A percentile compares a stretch with the other conserved stretches of the same genome.
phyloP scores from a whole-genome alignment of 208 protist genomes.

The Leishmania mexicana region DNA sequence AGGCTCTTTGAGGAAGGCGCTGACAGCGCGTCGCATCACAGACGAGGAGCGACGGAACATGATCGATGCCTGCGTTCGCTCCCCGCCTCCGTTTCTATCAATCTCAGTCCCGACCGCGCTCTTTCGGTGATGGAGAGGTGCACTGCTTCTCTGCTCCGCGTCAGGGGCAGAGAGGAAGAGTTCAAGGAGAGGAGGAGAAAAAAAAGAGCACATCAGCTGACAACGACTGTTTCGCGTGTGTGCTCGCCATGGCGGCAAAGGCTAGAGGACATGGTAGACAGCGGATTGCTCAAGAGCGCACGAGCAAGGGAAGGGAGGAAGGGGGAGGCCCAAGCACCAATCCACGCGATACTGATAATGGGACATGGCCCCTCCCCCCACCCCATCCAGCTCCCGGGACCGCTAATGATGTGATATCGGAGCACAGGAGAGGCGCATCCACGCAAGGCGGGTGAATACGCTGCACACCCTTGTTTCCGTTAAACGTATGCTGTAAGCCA shows the following conservation, averaged over 20 bases:
- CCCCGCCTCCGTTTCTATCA: not conserved
- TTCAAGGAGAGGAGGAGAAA: not conserved
- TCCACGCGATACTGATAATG: not conserved
- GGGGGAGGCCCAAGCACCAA: not conserved
- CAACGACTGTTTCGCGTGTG: not conserved
- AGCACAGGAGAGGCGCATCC: not conserved
- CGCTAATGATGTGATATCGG: not conserved
- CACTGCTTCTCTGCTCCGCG: not conserved
- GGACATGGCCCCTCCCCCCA: not conserved
- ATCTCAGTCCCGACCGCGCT: not conserved
- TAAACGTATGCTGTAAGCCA: not conserved
- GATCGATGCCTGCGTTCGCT: not conserved
- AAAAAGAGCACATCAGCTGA: too few species aligned
- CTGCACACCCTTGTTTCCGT: too few species aligned
- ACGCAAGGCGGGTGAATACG: not conserved
- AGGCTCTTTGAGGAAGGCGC: constrained; percentile 69
- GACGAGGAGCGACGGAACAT: constrained; percentile 53
- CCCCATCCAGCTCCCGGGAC: too few species aligned
- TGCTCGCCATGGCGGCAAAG: not conserved
- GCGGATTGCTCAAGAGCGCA: not conserved
- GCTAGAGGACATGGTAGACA: not conserved
- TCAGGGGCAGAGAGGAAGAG: not conserved
- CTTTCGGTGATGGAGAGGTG: not conserved
- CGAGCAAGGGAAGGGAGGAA: constrained; percentile 1
- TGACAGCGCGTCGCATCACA: constrained; percentile 42